A percentile compares a stretch with the other conserved stretches of the same genome.
Evolutionary conservation across 202 grass and related monocot species (phyloP).

Genomic region (Carex sylvatica): DNA sequence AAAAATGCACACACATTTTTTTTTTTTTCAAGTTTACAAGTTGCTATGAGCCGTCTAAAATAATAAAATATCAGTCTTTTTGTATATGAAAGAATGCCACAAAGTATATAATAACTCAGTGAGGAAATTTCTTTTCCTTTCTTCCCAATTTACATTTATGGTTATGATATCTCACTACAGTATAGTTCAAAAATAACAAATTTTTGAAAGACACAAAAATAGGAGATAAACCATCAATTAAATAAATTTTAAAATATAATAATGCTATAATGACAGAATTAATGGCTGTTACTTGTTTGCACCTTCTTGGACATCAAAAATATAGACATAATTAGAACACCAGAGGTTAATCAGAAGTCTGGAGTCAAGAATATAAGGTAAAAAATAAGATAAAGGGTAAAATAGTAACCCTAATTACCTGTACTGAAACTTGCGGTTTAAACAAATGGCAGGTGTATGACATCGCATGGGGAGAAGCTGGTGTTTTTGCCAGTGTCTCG

Average conservation of each 20-base stretch:
- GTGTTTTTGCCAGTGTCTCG: constrained; percentile 80
- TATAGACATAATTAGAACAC: not conserved
- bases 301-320: not conserved
- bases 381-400: not conserved
- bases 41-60: not conserved
- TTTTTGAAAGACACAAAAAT: not conserved
- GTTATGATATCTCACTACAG: not conserved
- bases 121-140: not conserved
- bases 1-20: not conserved
- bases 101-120: not conserved
- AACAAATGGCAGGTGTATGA: constrained; percentile 44
- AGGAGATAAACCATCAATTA: not conserved
- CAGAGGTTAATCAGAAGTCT: not conserved
- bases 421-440: not conserved
- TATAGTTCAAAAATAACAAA: constrained; percentile 1
- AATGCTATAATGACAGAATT: not conserved
- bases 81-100: not conserved
- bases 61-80: not conserved
- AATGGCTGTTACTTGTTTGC: not conserved
- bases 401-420: not conserved
- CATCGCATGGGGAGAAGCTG: constrained; percentile 88
- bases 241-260: not conserved
- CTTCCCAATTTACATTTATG: not conserved
- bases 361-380: not conserved
- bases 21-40: not conserved